Conservation (phyloP, 371 early-diverging fungal species). For the Syncephalastrum monosporum region DNA sequence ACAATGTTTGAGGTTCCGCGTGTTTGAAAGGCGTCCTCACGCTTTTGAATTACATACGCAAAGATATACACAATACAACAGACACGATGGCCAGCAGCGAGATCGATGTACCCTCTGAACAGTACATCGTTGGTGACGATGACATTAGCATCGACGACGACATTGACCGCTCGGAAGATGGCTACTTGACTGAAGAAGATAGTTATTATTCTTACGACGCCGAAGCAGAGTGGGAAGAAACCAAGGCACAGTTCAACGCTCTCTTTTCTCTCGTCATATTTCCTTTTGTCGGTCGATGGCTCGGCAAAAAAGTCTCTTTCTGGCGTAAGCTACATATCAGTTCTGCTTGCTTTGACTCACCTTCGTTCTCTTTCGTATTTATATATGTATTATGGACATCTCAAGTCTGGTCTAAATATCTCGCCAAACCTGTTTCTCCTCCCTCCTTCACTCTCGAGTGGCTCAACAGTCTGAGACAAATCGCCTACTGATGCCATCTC, state of each 20-base stretch:
- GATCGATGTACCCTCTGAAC: too few species aligned
- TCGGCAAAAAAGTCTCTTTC: constrained; percentile 59
- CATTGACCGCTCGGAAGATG: constrained; percentile 14
- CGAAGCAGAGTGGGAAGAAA: constrained; percentile 66
- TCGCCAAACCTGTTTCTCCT: constrained; percentile 8
- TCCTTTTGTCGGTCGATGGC: constrained; percentile 58
- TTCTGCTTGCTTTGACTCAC: not conserved
- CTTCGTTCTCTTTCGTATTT: too few species aligned
- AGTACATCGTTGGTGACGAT: constrained; percentile 8
- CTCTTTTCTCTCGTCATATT: constrained; percentile 59
- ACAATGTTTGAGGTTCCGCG: too few species aligned
- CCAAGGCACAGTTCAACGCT: constrained; percentile 53
- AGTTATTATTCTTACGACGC: constrained; percentile 45
- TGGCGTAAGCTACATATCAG: constrained; percentile 41
- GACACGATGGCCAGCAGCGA: too few species aligned
- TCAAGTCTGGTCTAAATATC: constrained; percentile 28
- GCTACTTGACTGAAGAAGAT: constrained; percentile 17
- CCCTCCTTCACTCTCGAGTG: constrained; percentile 14
- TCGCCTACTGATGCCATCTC: constrained; percentile 3
- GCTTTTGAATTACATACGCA: too few species aligned
- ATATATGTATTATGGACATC: not conserved
- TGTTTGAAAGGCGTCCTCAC: too few species aligned
- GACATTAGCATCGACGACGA: constrained; percentile 32
- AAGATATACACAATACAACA: too few species aligned
- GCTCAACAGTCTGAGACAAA: constrained; percentile 15